Conservation (phyloP, 768 basidiomycete genomes). For the Suillus variegatus region DNA sequence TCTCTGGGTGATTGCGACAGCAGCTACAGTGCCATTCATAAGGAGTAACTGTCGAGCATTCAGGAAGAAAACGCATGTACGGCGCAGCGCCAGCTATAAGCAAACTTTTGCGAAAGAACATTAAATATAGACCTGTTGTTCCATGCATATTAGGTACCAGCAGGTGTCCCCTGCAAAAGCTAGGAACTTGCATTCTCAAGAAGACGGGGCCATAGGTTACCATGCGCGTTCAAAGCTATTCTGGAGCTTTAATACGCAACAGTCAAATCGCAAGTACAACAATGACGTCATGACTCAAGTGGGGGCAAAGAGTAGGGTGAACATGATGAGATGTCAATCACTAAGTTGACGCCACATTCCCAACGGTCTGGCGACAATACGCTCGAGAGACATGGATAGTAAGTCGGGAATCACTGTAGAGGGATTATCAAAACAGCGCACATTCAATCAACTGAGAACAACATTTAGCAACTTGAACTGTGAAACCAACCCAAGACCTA, state of each 20-base stretch:
- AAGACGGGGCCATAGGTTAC: background rate
- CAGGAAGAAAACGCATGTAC: background rate
- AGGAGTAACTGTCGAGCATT: background rate
- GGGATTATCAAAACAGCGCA: background rate
- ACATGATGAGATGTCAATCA: background rate
- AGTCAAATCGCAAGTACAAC: slow-evolving; percentile 19
- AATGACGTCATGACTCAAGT: background rate
- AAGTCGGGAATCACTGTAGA: background rate
- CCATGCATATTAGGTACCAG: background rate
- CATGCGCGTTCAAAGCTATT: slow-evolving; percentile 37
- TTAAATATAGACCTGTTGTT: background rate
- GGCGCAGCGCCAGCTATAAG: background rate
- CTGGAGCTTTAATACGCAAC: slow-evolving; percentile 30
- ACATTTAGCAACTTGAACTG: background rate
- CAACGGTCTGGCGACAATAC: background rate
- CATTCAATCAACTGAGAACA: slow-evolving; percentile 1
- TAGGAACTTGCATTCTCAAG: background rate
- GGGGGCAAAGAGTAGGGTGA: background rate
- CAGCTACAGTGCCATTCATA: too few species aligned
- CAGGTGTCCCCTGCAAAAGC: background rate
- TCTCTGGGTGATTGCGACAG: background rate
- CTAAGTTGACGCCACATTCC: background rate
- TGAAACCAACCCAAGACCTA: background rate
- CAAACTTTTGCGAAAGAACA: background rate
- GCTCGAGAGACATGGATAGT: background rate